A percentile compares a stretch with the other conserved stretches of the same genome.
Evolutionary conservation across 768 basidiomycete genomes (phyloP).

Genomic region (Candolleomyces aberdarensis): DNA sequence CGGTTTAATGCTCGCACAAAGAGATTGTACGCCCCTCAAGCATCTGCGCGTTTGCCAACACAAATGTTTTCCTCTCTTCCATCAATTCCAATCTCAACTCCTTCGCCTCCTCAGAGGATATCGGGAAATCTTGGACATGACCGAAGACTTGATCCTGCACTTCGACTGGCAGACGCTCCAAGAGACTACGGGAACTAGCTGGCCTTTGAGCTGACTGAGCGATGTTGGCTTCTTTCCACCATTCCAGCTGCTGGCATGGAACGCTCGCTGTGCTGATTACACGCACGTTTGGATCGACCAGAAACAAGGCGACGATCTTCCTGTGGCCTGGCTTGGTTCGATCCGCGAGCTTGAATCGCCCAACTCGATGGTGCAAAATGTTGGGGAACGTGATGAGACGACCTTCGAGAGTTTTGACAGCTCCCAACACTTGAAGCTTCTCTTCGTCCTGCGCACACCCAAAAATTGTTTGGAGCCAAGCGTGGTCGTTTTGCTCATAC

Average conservation of each 20-base stretch:
- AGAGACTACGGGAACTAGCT: not conserved
- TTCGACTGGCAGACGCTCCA: not conserved
- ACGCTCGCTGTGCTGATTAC: constrained; percentile 24
- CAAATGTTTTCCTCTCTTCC: not conserved
- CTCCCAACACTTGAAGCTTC: constrained; percentile 21
- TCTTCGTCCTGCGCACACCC: constrained; percentile 11
- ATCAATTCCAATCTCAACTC: not conserved
- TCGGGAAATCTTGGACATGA: not conserved
- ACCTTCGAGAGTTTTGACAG: constrained; percentile 23
- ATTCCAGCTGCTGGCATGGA: constrained; percentile 25
- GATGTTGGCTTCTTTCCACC: constrained; percentile 18
- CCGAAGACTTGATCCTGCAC: not conserved
- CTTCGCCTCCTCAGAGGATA: not conserved
- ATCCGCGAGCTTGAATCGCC: constrained; percentile 32
- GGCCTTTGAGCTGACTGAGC: not conserved
- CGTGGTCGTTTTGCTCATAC: constrained; percentile 18
- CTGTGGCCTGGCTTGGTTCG: constrained; percentile 33
- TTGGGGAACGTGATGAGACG: constrained; percentile 35
- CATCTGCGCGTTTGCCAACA: too few relatives aligned
- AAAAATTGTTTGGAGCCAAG: constrained; percentile 18
- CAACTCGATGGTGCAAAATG: constrained; percentile 33
- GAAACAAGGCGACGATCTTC: constrained; percentile 38
- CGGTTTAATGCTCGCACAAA: too few relatives aligned
- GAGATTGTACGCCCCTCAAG: too few relatives aligned
- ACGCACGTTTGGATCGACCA: constrained; percentile 29